phyloP scores from a whole-genome alignment of 108 stramenopile genomes.

The Cyclotella cryptica region DNA sequence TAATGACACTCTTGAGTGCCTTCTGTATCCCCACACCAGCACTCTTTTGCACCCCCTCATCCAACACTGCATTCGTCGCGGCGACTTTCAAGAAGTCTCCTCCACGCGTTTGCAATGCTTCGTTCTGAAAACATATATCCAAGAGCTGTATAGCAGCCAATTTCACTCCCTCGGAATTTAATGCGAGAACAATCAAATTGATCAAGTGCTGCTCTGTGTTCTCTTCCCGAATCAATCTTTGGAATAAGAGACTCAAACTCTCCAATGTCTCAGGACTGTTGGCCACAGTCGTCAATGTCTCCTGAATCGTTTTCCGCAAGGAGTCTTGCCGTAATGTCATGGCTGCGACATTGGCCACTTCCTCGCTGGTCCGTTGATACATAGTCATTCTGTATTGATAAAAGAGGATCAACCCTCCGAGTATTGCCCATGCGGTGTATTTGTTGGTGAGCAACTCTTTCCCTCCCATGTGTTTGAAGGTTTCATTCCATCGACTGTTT shows the following conservation, averaged over 20 bases:
- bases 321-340: constrained; percentile 50
- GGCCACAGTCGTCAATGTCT: constrained; percentile 50
- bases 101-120: constrained; percentile 36
- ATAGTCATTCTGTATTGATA: constrained; percentile 44
- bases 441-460: constrained; percentile 35
- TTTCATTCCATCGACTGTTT: background rate
- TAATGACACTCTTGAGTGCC: constrained; percentile 37
- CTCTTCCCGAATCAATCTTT: constrained; percentile 46
- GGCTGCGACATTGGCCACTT: constrained; percentile 53
- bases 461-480: background rate
- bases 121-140: constrained; percentile 49
- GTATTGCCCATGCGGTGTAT: constrained; percentile 36
- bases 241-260: constrained; percentile 35
- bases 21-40: constrained; percentile 42
- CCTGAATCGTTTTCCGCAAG: constrained; percentile 45
- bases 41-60: constrained; percentile 45
- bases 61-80: constrained; percentile 41
- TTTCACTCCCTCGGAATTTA: constrained; percentile 47
- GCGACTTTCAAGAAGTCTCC: constrained; percentile 58
- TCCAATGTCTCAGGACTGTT: constrained; percentile 47
- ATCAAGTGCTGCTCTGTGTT: constrained; percentile 50
- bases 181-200: constrained; percentile 44
- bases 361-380: constrained; percentile 52
- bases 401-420: constrained; percentile 23
- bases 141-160: constrained; percentile 41